Base-by-base conservation (phyloP, 768 basidiomycete genomes). In the Trametes meyenii region DNA sequence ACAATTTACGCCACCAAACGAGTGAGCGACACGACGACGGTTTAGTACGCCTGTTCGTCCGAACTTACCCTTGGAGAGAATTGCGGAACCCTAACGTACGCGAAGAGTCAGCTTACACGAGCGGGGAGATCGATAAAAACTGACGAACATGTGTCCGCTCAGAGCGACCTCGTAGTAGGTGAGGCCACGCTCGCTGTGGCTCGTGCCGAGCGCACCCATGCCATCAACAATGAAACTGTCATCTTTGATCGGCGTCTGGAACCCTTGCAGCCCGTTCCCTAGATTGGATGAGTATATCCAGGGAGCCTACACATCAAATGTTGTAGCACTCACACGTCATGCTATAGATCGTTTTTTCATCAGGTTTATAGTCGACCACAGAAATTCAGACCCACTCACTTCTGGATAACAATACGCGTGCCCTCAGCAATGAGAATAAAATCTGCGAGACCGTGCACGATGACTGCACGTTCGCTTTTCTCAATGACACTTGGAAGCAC, bases 401-500 rank as follows among this genome's bases (percentile, higher is more conserved):
- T 77, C 50, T 78, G 76, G 17, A 78, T 68, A 2, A 72, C 74
- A 21, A 74, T 72, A 5, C 77, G 67, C 19, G 75, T 68, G 4
- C 90, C 90, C 62, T 90, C 86, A 10, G 89, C 83, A 50, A 91
- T 89, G 38, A 89, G 75, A 60, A 88, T 79, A 67, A 83, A 92
- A 71, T 92, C 90, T 0, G 83, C 87, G 49, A 90, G 76, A 0
- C 90, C 90, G 54, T 92, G 89, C 3, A 85, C 78, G 54, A 92
- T 86, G 13, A 90, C 86, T 2, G 78, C 82, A 53, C 88, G 78
- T 52, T 83, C 75, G 70, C 78, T 90, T 77, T 89, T 90, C 73
- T 90, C 87, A 56, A 92, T 91, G 55, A 89, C 88, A 63, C 77
- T 86, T 8, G 90, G 88, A 4, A 92, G 77, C 0, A 91, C 87